Base-by-base conservation (phyloP, 345 rosid species). In the Lumnitzera racemosa region DNA sequence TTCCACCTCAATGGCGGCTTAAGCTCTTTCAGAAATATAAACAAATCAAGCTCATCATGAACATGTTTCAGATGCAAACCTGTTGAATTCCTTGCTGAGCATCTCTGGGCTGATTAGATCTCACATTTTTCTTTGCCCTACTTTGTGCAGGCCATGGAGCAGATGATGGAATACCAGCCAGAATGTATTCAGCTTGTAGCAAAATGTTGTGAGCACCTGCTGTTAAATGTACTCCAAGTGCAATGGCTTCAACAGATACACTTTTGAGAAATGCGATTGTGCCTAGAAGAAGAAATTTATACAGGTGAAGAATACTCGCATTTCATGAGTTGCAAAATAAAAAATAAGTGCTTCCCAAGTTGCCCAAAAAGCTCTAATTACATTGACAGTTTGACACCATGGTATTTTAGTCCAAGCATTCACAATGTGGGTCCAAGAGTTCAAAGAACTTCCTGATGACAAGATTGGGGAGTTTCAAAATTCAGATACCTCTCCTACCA, bases 151-250 rank as follows among this genome's bases (percentile, higher is more conserved):
- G 62, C 63, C 66, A 71, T 48, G 94, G 76, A 55, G 75, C 71
- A 57, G 89, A 61, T 65, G 84, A 74, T 62, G 95, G 79, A 64
- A 69, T 61, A 61, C 75, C 81, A 29, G 82, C 73, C 56, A 90
- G 69, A 55, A 79, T 66, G 67, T 78, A 77, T 72, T 94, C 97
- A 13, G 96, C 85, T 69, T 82, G 88, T 57, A 81, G 79, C 78
- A 94, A 73, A 63, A 90, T 76, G 67, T 94, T 88, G 67, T 82
- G 90, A 61, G 84, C 86, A 52, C 96, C 90, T 0, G 95, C 97
- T 64, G 99, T 90, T 73, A 94, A 78, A 82, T 94, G 99, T 53
- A 88, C 95, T 49, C 97, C 99, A 53, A 92, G 91, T 52, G 91
- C 95, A 75, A 89, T 84, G 29, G 95, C 99, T 83, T 87, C 97